Percentiles rank a stretch among this genome's conserved stretches.
Conservation (phyloP, 2,329 filamentous ascomycete species). For the Lachnellula subtilissima region DNA sequence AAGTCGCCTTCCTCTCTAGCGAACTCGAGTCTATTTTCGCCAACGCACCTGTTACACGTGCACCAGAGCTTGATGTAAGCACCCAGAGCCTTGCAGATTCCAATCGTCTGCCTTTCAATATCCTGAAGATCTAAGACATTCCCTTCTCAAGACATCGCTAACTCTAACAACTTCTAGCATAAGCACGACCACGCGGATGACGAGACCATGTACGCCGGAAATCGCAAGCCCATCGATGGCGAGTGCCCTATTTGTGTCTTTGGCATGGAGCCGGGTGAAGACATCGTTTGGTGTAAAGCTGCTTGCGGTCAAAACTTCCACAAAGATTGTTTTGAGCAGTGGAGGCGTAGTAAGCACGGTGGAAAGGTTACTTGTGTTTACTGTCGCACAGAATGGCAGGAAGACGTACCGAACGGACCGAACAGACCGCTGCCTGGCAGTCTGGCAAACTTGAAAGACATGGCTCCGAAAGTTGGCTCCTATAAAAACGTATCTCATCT, state of each 20-base stretch:
- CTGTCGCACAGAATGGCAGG: conserved; percentile 54
- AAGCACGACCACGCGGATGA: conserved; percentile 3
- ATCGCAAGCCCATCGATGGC: conserved; percentile 18
- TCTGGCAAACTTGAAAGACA: conserved; percentile 12
- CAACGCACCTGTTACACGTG: conserved; percentile 15
- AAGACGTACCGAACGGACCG: conserved; percentile 26
- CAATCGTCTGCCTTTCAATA: too few species aligned
- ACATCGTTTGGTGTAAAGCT: conserved; percentile 52
- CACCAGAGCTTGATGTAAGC: conserved; percentile 1
- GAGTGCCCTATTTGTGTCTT: conserved; percentile 21
- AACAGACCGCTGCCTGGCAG: not conserved
- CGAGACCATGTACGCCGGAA: conserved; percentile 11
- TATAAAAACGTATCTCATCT: conserved; percentile 17
- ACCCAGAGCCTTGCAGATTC: too few species aligned
- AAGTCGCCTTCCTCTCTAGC: conserved; percentile 14
- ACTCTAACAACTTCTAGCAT: not conserved
- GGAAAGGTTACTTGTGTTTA: conserved; percentile 52
- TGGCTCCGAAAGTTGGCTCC: conserved; percentile 14
- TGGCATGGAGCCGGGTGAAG: conserved; percentile 30
- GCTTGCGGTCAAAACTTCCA: conserved; percentile 54
- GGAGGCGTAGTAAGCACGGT: conserved; percentile 43
- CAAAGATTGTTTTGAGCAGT: conserved; percentile 47
- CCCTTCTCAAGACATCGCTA: too few species aligned
- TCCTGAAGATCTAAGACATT: too few species aligned
- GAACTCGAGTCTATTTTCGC: conserved; percentile 17